phyloP scores from a whole-genome alignment of 176 grass and related monocot genomes.

The Poa pratensis region DNA sequence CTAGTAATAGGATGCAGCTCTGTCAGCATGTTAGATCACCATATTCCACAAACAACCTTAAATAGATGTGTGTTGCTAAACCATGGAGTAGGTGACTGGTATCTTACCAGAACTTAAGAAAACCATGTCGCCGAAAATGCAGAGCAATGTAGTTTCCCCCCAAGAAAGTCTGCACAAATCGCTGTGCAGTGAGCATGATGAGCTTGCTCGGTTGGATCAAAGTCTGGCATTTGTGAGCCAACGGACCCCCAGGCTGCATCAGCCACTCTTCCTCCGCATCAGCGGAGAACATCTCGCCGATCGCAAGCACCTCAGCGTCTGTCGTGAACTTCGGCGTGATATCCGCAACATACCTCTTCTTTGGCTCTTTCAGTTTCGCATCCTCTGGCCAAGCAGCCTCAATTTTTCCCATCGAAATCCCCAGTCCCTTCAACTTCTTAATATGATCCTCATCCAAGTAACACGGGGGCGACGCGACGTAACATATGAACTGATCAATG shows the following conservation, averaged over 20 bases:
- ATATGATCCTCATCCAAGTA: constrained; percentile 93
- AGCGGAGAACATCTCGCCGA: constrained; percentile 96
- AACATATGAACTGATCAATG: constrained; percentile 96
- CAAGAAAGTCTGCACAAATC: constrained; percentile 95
- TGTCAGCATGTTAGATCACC: neutral
- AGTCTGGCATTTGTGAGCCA: constrained; percentile 84
- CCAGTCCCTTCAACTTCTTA: constrained; percentile 75
- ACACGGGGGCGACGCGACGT: constrained; percentile 73
- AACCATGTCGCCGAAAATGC: constrained; percentile 94
- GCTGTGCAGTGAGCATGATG: constrained; percentile 82
- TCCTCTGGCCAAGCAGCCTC: constrained; percentile 91
- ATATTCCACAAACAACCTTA: constrained; percentile 19
- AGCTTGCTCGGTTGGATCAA: constrained; percentile 79
- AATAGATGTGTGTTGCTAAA: constrained; percentile 1
- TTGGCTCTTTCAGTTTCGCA: constrained; percentile 79
- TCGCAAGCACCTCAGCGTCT: constrained; percentile 74
- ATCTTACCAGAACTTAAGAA: constrained; percentile 89
- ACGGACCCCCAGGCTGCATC: constrained; percentile 81
- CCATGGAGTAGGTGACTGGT: neutral
- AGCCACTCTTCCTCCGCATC: constrained; percentile 90
- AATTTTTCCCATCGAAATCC: constrained; percentile 75
- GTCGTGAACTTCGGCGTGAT: constrained; percentile 77
- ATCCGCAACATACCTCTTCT: constrained; percentile 79
- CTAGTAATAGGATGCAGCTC: constrained; percentile 8
- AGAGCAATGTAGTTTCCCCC: constrained; percentile 90